Conservation (phyloP, 805 yeast genomes). For the Blastobotrys terrestris region DNA sequence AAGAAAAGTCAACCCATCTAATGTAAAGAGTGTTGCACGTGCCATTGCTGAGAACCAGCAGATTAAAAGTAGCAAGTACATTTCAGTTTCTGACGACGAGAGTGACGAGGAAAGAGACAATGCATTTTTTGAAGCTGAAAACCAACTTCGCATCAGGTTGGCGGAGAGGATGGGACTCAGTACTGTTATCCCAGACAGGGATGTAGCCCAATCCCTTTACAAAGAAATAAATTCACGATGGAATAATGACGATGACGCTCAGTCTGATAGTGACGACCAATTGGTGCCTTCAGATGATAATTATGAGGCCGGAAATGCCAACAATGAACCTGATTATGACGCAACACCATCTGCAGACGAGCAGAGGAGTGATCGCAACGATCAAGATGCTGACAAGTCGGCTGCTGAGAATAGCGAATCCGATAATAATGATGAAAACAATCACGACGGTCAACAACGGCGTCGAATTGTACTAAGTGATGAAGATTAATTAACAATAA, state of each 20-base stretch:
- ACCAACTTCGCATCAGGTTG: conserved; percentile 23
- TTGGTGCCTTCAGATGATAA: not conserved
- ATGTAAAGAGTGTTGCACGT: not conserved
- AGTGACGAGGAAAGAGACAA: conserved; percentile 50
- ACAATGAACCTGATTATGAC: not conserved
- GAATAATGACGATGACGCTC: not conserved
- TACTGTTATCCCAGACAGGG: not conserved
- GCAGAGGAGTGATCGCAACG: too few relatives aligned
- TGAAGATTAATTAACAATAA: conserved; percentile 19
- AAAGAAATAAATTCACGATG: not conserved
- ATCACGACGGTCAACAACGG: too few relatives aligned
- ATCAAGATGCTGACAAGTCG: too few relatives aligned
- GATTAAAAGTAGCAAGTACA: conserved; percentile 46
- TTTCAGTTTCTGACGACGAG: conserved; percentile 59
- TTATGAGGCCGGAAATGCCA: conserved; percentile 1
- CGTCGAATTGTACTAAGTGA: conserved; percentile 14
- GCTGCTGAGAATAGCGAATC: too few relatives aligned
- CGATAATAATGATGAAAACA: not conserved
- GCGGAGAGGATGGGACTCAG: not conserved
- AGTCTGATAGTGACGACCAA: not conserved
- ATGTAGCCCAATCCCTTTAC: not conserved
- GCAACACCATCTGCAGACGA: not conserved
- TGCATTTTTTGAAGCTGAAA: conserved; percentile 53
- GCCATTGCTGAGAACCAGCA: conserved; percentile 1
- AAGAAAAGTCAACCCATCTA: not conserved